Percentiles rank a stretch among this genome's conserved stretches.
phyloP scores from a whole-genome alignment of 345 rosid species.

The Hibiscus mutabilis region DNA sequence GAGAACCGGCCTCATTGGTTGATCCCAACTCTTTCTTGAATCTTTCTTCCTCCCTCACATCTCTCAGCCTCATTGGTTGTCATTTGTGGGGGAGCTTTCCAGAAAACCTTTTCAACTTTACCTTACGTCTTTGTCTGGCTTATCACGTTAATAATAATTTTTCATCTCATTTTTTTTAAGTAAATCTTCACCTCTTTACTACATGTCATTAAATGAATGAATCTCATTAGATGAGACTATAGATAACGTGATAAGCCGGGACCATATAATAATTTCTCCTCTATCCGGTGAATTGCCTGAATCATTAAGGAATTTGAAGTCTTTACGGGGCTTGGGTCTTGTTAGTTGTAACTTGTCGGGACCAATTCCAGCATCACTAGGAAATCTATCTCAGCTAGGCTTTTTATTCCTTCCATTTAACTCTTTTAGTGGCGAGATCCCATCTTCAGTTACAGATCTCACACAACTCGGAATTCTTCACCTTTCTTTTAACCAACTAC shows the following conservation, averaged over 20 bases:
- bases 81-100: not conserved
- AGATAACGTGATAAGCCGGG: too few relatives aligned
- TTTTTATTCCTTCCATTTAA: not conserved
- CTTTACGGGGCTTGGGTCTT: not conserved
- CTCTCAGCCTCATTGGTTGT: not conserved
- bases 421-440: not conserved
- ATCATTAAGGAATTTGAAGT: not conserved
- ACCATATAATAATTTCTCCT: too few relatives aligned
- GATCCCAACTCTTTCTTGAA: not conserved
- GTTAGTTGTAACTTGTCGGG: not conserved
- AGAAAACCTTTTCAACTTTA: not conserved
- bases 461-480: not conserved
- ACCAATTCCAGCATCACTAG: not conserved
- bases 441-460: slow-evolving; percentile 1
- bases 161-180: too few relatives aligned
- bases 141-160: too few relatives aligned
- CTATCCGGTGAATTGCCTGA: not conserved
- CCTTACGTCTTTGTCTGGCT: too few relatives aligned
- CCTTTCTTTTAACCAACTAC: not conserved
- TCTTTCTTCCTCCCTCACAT: slow-evolving; percentile 7
- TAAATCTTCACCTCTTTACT: not conserved
- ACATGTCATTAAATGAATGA: too few relatives aligned
- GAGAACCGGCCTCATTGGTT: not conserved
- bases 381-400: not conserved
- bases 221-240: too few relatives aligned